Percentiles rank a stretch among this genome's conserved stretches.
Conservation (phyloP, 768 basidiomycete genomes). For the Macrolepiota fuliginosa region DNA sequence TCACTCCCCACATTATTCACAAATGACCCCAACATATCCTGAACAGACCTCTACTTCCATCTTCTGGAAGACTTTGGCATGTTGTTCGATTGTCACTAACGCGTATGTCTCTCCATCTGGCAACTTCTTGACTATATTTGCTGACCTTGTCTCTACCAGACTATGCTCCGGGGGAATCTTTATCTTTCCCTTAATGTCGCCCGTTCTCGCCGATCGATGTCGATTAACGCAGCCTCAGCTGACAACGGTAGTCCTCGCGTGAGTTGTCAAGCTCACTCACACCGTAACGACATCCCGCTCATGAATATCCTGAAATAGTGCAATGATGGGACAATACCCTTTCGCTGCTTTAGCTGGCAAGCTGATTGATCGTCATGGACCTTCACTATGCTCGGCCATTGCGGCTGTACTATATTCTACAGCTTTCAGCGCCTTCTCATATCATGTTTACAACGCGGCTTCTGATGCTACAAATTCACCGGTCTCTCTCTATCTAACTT, state of each 20-base stretch:
- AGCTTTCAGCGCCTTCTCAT: conserved; percentile 64
- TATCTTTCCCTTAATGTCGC: conserved; percentile 74
- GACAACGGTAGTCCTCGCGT: conserved; percentile 78
- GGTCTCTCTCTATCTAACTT: conserved; percentile 45
- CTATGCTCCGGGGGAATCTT: conserved; percentile 78
- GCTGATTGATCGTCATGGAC: conserved; percentile 64
- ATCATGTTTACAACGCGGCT: conserved; percentile 44
- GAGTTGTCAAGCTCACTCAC: conserved; percentile 23
- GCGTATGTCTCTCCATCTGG: conserved; percentile 43
- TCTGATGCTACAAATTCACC: conserved; percentile 38
- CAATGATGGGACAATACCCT: conserved; percentile 81
- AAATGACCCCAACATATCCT: background rate
- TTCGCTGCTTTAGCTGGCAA: conserved; percentile 69
- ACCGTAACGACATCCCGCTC: background rate
- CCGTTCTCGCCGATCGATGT: conserved; percentile 53
- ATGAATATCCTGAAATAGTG: conserved; percentile 40
- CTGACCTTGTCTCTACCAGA: conserved; percentile 31
- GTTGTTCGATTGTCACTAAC: conserved; percentile 59
- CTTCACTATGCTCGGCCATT: conserved; percentile 63
- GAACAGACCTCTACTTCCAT: background rate
- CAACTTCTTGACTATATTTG: background rate
- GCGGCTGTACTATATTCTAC: conserved; percentile 55
- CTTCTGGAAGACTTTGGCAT: conserved; percentile 26
- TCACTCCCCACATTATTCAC: background rate
- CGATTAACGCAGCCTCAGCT: conserved; percentile 75